phyloP scores from a whole-genome alignment of 192 early-diverging fungal genomes.

The Gorgonomyces haynaldii region DNA sequence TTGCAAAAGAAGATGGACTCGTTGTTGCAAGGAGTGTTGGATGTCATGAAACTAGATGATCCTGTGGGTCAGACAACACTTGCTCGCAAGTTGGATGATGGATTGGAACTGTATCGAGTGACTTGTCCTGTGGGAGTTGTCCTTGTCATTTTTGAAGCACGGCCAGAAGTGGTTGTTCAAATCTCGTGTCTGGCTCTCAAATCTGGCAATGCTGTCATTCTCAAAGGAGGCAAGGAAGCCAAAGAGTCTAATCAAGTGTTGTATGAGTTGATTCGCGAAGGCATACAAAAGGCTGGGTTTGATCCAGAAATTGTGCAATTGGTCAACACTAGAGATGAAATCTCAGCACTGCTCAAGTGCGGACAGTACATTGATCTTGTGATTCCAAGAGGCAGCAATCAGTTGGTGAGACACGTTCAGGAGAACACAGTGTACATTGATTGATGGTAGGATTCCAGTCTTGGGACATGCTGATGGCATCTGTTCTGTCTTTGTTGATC shows the following conservation, averaged over 20 bases:
- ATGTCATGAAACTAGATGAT: conserved; percentile 74
- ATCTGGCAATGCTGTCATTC: conserved; percentile 92
- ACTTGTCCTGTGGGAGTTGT: conserved; percentile 89
- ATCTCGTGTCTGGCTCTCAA: conserved; percentile 92
- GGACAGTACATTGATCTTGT: conserved; percentile 93
- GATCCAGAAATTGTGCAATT: conserved; percentile 70
- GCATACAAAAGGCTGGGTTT: conserved; percentile 50
- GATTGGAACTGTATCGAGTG: conserved; percentile 81
- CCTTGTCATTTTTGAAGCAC: conserved; percentile 95
- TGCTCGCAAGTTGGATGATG: conserved; percentile 67
- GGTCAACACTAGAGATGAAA: conserved; percentile 82
- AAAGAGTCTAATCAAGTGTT: conserved; percentile 66
- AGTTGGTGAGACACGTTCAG: conserved; percentile 83
- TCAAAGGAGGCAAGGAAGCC: conserved; percentile 86
- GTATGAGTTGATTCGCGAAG: conserved; percentile 62
- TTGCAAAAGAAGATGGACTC: conserved; percentile 56
- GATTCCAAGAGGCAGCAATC: conserved; percentile 87
- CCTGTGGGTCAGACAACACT: conserved; percentile 59
- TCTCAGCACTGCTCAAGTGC: conserved; percentile 68
- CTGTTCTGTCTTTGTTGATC: conserved; percentile 85
- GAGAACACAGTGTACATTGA: conserved; percentile 63
- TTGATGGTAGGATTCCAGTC: conserved; percentile 78
- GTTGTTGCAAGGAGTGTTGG: conserved; percentile 77
- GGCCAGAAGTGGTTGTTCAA: conserved; percentile 94
- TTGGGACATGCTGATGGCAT: conserved; percentile 97